Base-by-base conservation (phyloP, 1,139 yeast species). In the Taphrina flavorubra region DNA sequence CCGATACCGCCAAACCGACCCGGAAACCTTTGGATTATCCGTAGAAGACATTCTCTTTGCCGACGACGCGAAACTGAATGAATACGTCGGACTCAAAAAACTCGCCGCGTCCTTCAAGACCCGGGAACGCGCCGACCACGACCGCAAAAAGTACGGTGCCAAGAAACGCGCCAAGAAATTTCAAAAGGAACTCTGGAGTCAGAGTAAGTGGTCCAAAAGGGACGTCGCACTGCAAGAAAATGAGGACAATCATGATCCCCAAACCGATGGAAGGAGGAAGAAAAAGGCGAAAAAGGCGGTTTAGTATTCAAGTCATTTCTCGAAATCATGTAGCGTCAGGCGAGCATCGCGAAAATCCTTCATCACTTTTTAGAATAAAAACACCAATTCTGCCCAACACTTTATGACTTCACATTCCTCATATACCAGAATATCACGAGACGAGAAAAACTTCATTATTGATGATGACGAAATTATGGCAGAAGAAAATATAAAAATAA, bases 1-100 rank as follows among this genome's bases (percentile, higher is more conserved):
- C 83, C 87, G 87, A 75, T 95, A 95, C 77, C 85, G 98, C 74
- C 97, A 92, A 74, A 98, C 94, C 2, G 92, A 97, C 0, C 98
- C 99, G 2, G 99, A 95, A 75, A 80, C 92, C 11, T 95, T 86
- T 79, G 98, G 98, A 10, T 83, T 95, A 68, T 83, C 91, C 0
- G 84, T 95, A 0, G 83, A 96, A 71, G 99, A 95, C 75, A 94
- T 95, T 65, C 81, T 95, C 68, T 80, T 90, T 70, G 99, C 99
- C 10, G 95, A 90, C 75, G 99, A 95, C 77, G 83, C 84, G 71
- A 90, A 89, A 68, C 83, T 95, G 77, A 94, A 94, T 78, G 87
- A 86, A 69, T 92, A 82, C 76, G 88, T 91, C 71, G 96, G 97
- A 14, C 81, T 95, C 74, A 94, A 94, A 81, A 92, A 92, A 78